phyloP scores from a whole-genome alignment of 2,329 filamentous ascomycete genomes.

The Fusarium subtropicale region DNA sequence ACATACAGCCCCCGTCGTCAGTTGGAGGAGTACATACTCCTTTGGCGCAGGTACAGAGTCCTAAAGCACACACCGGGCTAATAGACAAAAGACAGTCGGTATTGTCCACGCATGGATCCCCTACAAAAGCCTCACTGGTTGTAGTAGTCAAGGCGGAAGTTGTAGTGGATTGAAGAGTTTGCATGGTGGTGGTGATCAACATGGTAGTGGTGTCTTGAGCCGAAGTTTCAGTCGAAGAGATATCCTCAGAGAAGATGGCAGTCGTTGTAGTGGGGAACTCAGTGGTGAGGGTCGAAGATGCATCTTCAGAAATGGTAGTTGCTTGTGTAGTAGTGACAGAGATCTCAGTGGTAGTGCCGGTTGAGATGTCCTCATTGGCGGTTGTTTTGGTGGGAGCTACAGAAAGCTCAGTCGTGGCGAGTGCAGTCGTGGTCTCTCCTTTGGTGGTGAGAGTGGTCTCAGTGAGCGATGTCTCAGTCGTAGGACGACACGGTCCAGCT shows the following conservation, averaged over 20 bases:
- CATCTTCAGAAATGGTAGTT: not conserved
- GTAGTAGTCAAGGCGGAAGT: not conserved
- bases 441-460: not conserved
- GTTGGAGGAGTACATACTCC: not conserved
- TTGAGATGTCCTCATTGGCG: not conserved
- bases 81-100: not conserved
- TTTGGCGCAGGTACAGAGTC: not conserved
- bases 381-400: not conserved
- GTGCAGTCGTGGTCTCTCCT: not conserved
- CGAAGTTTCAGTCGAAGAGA: not conserved
- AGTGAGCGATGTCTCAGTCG: not conserved
- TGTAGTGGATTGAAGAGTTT: not conserved
- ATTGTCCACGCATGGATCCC: not conserved
- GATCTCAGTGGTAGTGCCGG: not conserved
- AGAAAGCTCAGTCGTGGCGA: not conserved
- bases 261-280: not conserved
- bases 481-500: not conserved
- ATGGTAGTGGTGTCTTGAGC: not conserved
- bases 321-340: not conserved
- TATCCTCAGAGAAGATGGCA: not conserved
- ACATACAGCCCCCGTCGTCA: not conserved
- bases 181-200: not conserved
- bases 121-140: not conserved
- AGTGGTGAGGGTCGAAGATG: not conserved
- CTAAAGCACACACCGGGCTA: not conserved